Base-by-base conservation (phyloP, 1,284 basidiomycete genomes). In the Ceratobasidium sp. region DNA sequence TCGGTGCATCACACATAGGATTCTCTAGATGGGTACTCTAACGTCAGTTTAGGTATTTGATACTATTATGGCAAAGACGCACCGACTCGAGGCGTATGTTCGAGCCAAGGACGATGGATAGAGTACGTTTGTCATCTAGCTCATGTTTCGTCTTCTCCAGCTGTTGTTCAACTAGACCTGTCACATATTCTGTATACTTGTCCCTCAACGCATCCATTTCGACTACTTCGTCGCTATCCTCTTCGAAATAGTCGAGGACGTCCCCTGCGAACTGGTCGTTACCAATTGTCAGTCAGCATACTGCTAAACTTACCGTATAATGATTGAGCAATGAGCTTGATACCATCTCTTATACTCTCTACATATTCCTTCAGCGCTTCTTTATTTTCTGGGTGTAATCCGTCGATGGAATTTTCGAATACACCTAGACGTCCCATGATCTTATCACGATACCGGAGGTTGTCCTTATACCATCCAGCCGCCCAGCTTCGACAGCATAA, bases 381-480 rank as follows among this genome's bases (percentile, higher is more conserved):
- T 33, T 73, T 73, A n/a, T 73, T 73, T 20, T 73, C 69, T 10
- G 69, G 15, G n/a, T 73, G 69, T 20, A 73, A 28, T 39, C 69
- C 56, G 2, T 73, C 56, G 17, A 73, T 73, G 47, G 56, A 61
- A 17, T 61, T 51, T 15, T 49, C 42, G 23, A 73, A 49, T 23
- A 51, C 69, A 10, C 54, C 54, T 17, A 73, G 56, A n/a, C 69
- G 53, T 33, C 28, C 56, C 58, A 73, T 60, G 13, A 73, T 51
- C 51, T 73, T 73, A 42, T 73, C 69, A 10, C 69, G 56, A 23
- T 73, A 73, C 69, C 33, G 69, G 20, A 73, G 69, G 47, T 63
- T 73, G 45, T 73, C 69, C 51, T 73, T 58, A 35, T 73, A 73
- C 69, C 69, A 73, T n/a, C 69, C 69, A 11, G 56, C 69, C 4